Evolutionary conservation across 257 asterid genomes (phyloP).

Genomic region (Fraxinus quadrangulata): DNA sequence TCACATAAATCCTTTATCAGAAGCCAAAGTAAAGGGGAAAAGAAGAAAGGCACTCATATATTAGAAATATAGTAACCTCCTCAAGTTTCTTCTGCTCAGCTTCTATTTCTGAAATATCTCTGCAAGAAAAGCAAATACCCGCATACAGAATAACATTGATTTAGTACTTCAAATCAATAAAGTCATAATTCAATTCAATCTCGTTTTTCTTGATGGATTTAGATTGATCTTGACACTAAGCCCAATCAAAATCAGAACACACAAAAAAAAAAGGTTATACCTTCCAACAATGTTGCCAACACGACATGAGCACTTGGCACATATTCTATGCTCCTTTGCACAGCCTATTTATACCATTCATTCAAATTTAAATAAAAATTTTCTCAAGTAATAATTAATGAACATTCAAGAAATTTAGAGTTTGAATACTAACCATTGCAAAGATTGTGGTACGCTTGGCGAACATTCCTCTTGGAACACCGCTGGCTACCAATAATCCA

Average conservation of each 20-base stretch:
- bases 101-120: slow-evolving; percentile 77
- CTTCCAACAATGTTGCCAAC: slow-evolving; percentile 68
- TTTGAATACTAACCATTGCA: slow-evolving; percentile 62
- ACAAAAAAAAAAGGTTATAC: slow-evolving; percentile 26
- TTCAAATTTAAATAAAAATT: neutral
- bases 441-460: slow-evolving; percentile 91
- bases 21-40: neutral
- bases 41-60: neutral
- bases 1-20: slow-evolving; percentile 2
- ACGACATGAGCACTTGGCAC: slow-evolving; percentile 87
- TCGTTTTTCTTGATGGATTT: neutral
- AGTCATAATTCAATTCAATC: slow-evolving; percentile 11
- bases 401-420: neutral
- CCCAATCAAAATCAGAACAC: neutral
- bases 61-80: slow-evolving; percentile 51
- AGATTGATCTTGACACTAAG: neutral
- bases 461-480: slow-evolving; percentile 92
- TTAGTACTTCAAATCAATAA: slow-evolving; percentile 12
- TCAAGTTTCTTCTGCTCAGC: slow-evolving; percentile 81
- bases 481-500: slow-evolving; percentile 51
- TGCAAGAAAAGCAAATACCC: slow-evolving; percentile 33
- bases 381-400: neutral
- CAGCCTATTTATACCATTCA: slow-evolving; percentile 53
- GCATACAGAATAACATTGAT: neutral
- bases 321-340: slow-evolving; percentile 84